A percentile compares a stretch with the other conserved stretches of the same genome.
These are phyloP conservation scores for Byssothecium circinans DNA, from an alignment of 2,329 filamentous ascomycete species.

Conservation along the genomic window DNA sequence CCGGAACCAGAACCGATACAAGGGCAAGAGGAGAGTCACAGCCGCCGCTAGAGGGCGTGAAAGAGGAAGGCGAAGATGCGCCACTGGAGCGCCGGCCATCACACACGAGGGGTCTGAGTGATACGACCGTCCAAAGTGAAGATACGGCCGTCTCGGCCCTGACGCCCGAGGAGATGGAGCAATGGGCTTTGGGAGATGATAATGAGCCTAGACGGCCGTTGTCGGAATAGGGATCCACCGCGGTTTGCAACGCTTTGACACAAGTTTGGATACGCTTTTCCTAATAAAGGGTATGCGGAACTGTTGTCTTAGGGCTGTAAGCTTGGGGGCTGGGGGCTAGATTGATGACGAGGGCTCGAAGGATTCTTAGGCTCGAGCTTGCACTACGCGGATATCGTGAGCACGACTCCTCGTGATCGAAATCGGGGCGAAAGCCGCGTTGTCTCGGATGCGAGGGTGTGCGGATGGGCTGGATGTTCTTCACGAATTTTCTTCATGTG, in stretches of 20 bases:
- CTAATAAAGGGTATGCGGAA: too few relatives aligned
- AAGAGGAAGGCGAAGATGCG: conserved; percentile 5
- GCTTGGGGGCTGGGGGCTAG: too few relatives aligned
- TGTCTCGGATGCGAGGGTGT: not conserved
- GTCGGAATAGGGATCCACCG: conserved; percentile 9
- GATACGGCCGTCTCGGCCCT: conserved; percentile 40
- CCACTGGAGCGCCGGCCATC: conserved; percentile 28
- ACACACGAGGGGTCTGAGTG: conserved; percentile 36
- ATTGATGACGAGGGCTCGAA: not conserved
- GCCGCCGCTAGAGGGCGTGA: not conserved
- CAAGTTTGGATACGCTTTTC: too few relatives aligned
- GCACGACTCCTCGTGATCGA: not conserved
- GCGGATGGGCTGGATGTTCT: not conserved
- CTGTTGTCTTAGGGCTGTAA: too few relatives aligned
- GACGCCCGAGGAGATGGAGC: conserved; percentile 35
- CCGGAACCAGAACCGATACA: conserved; percentile 3
- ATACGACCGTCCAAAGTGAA: conserved; percentile 36
- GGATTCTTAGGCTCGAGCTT: not conserved
- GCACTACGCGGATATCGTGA: too few relatives aligned
- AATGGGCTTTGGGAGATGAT: conserved; percentile 21
- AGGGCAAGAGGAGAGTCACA: conserved; percentile 1
- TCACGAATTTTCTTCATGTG: not conserved
- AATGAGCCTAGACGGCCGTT: conserved; percentile 18
- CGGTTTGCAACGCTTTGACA: too few relatives aligned
- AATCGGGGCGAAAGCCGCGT: not conserved